Evolutionary conservation across 2,329 filamentous ascomycete genomes (phyloP), one percentile per base, ranked within the genome.

Genomic region (Trichoderma asperellum): DNA sequence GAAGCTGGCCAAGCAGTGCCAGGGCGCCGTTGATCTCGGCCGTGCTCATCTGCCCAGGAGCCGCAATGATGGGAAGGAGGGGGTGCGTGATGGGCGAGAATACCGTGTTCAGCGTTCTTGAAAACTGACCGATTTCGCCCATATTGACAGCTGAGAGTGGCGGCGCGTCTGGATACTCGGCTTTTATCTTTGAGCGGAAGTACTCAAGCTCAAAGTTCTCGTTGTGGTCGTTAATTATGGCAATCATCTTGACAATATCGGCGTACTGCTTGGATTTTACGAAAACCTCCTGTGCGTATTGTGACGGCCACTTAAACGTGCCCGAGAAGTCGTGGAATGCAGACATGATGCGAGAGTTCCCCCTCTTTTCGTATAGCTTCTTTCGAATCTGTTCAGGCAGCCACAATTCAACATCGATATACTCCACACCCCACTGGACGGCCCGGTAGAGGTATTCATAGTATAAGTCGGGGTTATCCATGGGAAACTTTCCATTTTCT

Each of bases 201-300:
- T 94, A 94, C 79, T 96, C 93, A 40, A 96, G 86, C 81, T 96
- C 92, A 76, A 96, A 96, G 79, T 96, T 96, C 74, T 94, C 92
- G 76, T 94, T 92, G 77, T 92, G 89, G 52, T 91, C 90, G 76
- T 89, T 91, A 76, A 93, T 92, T 76, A 94, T 90, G 37, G 91
- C 89, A 75, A 96, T 96, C 92, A 96, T 96, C 82, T 96, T 96
- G 76, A 96, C 90, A 69, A 96, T 92, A 77, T 96, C 92, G 58
- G 91, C 91, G 73, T 94, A 93, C 70, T 88, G 87, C 58, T 87
- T 87, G 10, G 91, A 92, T 73, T 90, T 86, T 70, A 88, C 83
- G 74, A 94, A 96, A 4, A 95, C 85, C 12, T 86, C 83, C 75
- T 92, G 88, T 1, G 92, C 92, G 73, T 91, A 86, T 7, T 86